Evolutionary conservation across 78 protist genomes (phyloP).

Genomic region (Guillardia theta): DNA sequence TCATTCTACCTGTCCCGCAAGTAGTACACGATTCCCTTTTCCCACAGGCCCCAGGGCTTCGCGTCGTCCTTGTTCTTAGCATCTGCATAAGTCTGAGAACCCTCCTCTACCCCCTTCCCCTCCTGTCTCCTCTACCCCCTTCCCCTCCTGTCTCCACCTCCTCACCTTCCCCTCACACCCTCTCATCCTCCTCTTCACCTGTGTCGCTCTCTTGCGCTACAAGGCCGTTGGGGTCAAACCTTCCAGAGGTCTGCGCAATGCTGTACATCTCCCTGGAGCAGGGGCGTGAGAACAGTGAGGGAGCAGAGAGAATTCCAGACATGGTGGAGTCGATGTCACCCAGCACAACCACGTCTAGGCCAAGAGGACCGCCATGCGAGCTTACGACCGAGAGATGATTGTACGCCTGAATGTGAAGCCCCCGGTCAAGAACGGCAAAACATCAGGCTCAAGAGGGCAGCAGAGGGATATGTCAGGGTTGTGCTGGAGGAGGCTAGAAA

Average conservation of each 20-base stretch:
- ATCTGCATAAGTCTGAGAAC: too few relatives aligned
- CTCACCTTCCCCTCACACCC: not conserved
- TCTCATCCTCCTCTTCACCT: not conserved
- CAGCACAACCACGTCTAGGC: not conserved
- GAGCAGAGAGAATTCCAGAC: too few relatives aligned
- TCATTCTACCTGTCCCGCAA: not conserved
- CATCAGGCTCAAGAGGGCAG: too few relatives aligned
- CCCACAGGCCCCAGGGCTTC: not conserved
- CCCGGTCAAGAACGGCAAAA: too few relatives aligned
- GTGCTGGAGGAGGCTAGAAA: too few relatives aligned
- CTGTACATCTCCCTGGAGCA: slow-evolving; percentile 31
- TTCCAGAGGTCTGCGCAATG: not conserved
- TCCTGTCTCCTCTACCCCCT: not conserved
- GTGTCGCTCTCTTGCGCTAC: not conserved
- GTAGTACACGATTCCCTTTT: not conserved
- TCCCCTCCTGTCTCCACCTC: not conserved
- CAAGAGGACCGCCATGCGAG: not conserved
- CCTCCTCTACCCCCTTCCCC: not conserved
- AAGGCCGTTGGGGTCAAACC: not conserved
- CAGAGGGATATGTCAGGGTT: too few relatives aligned
- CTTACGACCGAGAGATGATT: not conserved
- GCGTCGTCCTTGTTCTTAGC: not conserved
- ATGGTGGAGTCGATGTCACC: slow-evolving; percentile 10
- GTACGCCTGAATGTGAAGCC: not conserved
- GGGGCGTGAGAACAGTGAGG: too few relatives aligned